Evolutionary conservation across 202 grass and related monocot species (phyloP).

Genomic region (Carex arenaria): DNA sequence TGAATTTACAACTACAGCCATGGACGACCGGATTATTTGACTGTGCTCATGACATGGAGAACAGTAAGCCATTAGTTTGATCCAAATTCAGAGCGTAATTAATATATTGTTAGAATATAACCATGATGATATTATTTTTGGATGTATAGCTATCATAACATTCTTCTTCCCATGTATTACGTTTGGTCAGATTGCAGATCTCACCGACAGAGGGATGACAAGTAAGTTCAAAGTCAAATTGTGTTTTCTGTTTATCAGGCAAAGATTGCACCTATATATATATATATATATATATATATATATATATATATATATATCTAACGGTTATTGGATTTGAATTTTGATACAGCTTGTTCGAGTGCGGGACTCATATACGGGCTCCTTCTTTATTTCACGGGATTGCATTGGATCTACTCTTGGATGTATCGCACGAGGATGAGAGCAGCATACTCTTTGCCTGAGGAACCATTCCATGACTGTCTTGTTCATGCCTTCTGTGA

Average conservation of each 20-base stretch:
- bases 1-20: not conserved
- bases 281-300: no score
- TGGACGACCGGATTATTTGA: conserved; percentile 56
- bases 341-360: conserved; percentile 28
- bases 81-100: not conserved
- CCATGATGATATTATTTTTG: not conserved
- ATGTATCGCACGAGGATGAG: conserved; percentile 51
- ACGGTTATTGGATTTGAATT: not conserved
- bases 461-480: conserved; percentile 47
- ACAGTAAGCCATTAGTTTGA: conserved; percentile 22
- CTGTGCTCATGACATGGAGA: conserved; percentile 43
- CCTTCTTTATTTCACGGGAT: not conserved
- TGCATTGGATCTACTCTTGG: conserved; percentile 41
- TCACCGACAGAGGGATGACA: conserved; percentile 45
- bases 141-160: conserved; percentile 37
- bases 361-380: conserved; percentile 12
- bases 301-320: no score
- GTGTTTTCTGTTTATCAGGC: not conserved
- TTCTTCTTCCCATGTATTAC: conserved; percentile 63
- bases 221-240: conserved; percentile 7
- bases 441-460: conserved; percentile 29
- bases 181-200: conserved; percentile 60
- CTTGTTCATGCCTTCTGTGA: conserved; percentile 54
- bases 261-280: no score
- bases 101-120: not conserved